Base-by-base conservation (phyloP, 208 protist species). In the Acanthamoeba culbertsoni region DNA sequence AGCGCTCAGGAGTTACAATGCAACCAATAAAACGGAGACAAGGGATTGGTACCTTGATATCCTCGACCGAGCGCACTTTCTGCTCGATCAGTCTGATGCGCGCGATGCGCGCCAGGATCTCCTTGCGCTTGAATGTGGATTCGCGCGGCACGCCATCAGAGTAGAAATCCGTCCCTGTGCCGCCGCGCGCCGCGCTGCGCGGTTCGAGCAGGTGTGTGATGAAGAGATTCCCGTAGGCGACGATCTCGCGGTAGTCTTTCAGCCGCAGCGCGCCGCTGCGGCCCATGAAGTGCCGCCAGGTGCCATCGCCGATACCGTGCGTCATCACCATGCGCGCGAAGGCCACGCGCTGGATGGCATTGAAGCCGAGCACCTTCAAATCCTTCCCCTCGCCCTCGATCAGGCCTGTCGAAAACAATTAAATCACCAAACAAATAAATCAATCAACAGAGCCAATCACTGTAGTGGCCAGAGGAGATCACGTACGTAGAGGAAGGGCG, bases 251-350 rank as follows among this genome's bases (percentile, higher is more conserved):
- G 1, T 92, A 92, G 28, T 14, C 55, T 46, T 92, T 92, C 28
- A 28, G 28, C 33, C 59, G 46, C 7, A 92, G 63, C 1, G 45
- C 88, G 6, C 63, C 43, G 12, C 20, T 18, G 10, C 4, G 23
- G 7, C 28, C 37, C 7, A 92, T 79, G 23, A 92, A 71, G 88
- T 92, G 88, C 3, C 23, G 33, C 88, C 88, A 92, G 2, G 62
- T 92, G n/a, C 88, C 88, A n/a, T 92, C 88, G n/a, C 88, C 33
- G 42, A 92, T 20, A 16, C 88, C 88, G 45, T 43, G 79, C 33
- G 42, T 59, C 59, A 57, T 46, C 33, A 92, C 62, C 62, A 79
- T 7, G 59, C 53, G 73, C 62, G 26, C 28, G 62, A 92, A 92
- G 6, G 62, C 28, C 28, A n/a, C 23, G 20, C 88, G 55, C 43